Evolutionary conservation across 192 early-diverging fungal genomes (phyloP), one percentile per base, ranked within the genome.

Genomic region (Coemansia sp.): DNA sequence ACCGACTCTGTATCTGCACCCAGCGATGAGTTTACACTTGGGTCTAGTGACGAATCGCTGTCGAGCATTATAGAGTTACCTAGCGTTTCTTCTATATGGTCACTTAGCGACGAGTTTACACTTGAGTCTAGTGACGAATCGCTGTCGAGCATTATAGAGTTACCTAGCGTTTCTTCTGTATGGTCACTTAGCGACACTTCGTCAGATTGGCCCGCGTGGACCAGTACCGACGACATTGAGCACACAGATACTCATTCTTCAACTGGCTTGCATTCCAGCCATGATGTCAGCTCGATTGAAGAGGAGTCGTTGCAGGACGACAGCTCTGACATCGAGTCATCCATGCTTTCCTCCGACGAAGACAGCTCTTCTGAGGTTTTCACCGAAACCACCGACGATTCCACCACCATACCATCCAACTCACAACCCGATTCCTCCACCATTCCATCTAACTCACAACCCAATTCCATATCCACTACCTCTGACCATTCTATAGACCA

Each of bases 341-440:
- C 31, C 31, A 8, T 34, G 31, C 7, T 34, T 34, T 34, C 31
- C 0, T 34, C 31, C 2, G 31, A 34, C 31, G 31, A 34, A 34
- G 31, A 34, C 47, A 48, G 47, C 47, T 17, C n/a, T 48, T 15
- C 15, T 40, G 18, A 46, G 23, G 11, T 56, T 48, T 44, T 44
- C 47, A 9, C 47, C 47, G 42, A 17, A 46, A 48, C 40, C 14
- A 12, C 15, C 8, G 47, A 48, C 47, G 47, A 48, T 8, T 8
- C 15, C 64, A 66, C 58, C 23, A 31, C 49, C 36, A 15, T 18
- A 17, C 1, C 56, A 34, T 37, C 54, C 18, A 68, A 28, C 44
- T 52, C 57, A 42, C 24, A 38, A 40, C 31, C 52, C n/a, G 15
- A 42, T 51, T 34, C 28, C 42, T 21, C 21, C 21, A 21, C 21